Base-by-base conservation (phyloP, 192 early-diverging fungal genomes). In the Rhizophagus sp. region DNA sequence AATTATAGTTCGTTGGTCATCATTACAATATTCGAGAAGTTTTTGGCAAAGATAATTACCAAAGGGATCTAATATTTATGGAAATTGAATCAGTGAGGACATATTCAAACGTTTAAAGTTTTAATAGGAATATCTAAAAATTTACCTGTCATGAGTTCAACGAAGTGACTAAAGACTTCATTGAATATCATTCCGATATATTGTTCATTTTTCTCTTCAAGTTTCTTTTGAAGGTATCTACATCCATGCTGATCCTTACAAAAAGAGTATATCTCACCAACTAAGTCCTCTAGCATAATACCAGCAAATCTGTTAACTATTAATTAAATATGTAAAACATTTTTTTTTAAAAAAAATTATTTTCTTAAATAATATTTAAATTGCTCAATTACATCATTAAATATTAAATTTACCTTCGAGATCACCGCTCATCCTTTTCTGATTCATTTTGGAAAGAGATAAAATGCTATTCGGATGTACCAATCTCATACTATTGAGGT, bases 11-110 rank as follows among this genome's bases (percentile, higher is more conserved):
- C 92, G 87, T 79, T 97, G 95, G 10, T 87, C 84, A 74, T 96
- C 94, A 47, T 85, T 90, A 80, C 93, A 94, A 84, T 88, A 87
- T 81, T 97, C 96, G 49, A 97, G 81, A n/a, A 97, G 82, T 80
- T 95, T 96, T 80, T 97, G 96, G 82, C 95, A 96, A 36, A 97
- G 86, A 81, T 97, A 97, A 83, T 97, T 97, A 61, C 96, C 96
- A 86, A 97, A 97, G 2, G 96, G 94, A 85, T 97, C 95, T 30
- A 65, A 78, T 61, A 7, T 15, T 66, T n/a, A 19, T 0, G 11
- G 61, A 62, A 25, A 75, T 44, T 15, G 27, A 79, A 30, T 57
- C n/a, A 19, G 10, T 73, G n/a, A 44, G 27, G 17, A 41, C 1
- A 80, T 36, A 11, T 52, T 50, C 2, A 39, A 70, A 4, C 17